These are phyloP conservation scores for Flaveria sonorensis DNA, from an alignment of 129 eudicot genomes.

Conservation along the genomic window DNA sequence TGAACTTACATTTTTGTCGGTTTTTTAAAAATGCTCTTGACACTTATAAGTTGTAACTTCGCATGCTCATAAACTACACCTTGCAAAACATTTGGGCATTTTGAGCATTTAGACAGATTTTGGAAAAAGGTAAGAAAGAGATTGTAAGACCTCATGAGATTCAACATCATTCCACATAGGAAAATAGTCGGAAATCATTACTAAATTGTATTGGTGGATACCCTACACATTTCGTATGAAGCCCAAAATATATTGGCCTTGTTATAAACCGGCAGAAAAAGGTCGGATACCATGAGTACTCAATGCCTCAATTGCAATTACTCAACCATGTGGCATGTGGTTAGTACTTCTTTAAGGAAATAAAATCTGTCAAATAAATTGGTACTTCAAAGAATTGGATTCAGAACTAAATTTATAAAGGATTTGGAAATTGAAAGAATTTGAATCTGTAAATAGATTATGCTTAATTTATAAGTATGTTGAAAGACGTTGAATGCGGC, in stretches of 20 bases:
- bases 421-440: background rate
- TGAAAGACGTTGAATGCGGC: background rate
- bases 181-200: background rate
- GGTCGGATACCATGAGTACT: background rate
- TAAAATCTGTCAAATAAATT: background rate
- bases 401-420: too few relatives aligned
- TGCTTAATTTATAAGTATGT: background rate
- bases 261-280: background rate
- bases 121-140: background rate
- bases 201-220: constrained; percentile 4
- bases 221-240: background rate
- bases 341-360: background rate
- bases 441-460: background rate
- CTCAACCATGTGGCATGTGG: background rate
- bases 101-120: background rate
- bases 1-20: background rate
- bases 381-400: background rate
- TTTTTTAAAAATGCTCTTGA: background rate
- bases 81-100: background rate
- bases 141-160: background rate
- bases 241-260: constrained; percentile 4
- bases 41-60: background rate
- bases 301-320: background rate
- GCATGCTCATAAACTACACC: background rate
- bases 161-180: background rate